Percentiles rank a stretch among this genome's conserved stretches.
Evolutionary conservation across 2,329 filamentous ascomycete species (phyloP).

Genomic region (Stenocarpella maydis): DNA sequence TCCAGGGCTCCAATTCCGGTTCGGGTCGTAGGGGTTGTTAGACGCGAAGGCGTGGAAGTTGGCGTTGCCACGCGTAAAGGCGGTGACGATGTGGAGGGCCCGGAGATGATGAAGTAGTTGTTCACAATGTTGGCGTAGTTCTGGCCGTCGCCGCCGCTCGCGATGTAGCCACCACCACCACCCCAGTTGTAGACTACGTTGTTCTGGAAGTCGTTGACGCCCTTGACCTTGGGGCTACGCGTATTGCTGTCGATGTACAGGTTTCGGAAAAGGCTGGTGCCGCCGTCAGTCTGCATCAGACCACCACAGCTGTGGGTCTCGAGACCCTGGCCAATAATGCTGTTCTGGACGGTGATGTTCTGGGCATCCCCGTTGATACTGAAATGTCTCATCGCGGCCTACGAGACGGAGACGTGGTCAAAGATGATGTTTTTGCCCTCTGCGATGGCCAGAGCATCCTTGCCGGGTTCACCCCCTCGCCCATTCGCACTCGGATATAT

Average conservation of each 20-base stretch:
- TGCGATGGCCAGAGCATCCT: constrained; percentile 62
- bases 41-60: constrained; percentile 58
- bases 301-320: constrained; percentile 62
- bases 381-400: constrained; percentile 65
- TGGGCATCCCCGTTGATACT: constrained; percentile 56
- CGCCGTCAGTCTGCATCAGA: constrained; percentile 58
- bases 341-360: constrained; percentile 61
- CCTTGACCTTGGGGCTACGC: constrained; percentile 65
- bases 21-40: constrained; percentile 59
- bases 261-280: constrained; percentile 61
- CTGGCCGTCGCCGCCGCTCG: constrained; percentile 55
- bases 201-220: constrained; percentile 61
- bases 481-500: constrained; percentile 64
- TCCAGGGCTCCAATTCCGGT: constrained; percentile 59
- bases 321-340: constrained; percentile 62
- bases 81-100: constrained; percentile 57
- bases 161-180: constrained; percentile 62
- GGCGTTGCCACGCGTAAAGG: constrained; percentile 63
- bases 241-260: constrained; percentile 66
- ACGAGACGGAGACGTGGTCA: constrained; percentile 61
- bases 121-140: constrained; percentile 62
- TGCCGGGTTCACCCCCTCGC: constrained; percentile 57
- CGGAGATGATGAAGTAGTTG: constrained; percentile 66
- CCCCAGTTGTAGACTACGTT: constrained; percentile 65
- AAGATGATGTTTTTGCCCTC: constrained; percentile 63